Conservation (phyloP, 2,329 filamentous ascomycete species). For the Aspergillus glaucus region DNA sequence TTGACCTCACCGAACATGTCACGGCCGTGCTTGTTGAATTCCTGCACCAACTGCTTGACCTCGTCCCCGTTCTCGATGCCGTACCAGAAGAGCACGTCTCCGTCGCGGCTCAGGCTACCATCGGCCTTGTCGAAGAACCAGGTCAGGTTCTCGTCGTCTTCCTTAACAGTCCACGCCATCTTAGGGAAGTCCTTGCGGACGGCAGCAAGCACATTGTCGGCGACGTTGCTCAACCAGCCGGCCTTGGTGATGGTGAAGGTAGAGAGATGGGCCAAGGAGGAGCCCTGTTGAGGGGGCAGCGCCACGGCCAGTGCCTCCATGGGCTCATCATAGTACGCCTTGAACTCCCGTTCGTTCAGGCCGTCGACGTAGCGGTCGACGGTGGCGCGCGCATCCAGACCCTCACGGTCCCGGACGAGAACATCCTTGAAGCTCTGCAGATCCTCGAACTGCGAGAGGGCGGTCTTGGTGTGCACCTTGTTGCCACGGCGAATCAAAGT, state of each 20-base stretch:
- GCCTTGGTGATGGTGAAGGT: conserved; percentile 91
- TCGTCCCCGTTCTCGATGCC: conserved; percentile 76
- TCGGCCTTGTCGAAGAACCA: conserved; percentile 99
- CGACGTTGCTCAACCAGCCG: conserved; percentile 89
- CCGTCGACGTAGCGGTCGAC: conserved; percentile 82
- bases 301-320: conserved; percentile 92
- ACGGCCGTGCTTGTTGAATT: conserved; percentile 75
- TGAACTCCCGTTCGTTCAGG: conserved; percentile 71
- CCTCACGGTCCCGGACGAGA: conserved; percentile 72
- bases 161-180: conserved; percentile 93
- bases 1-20: conserved; percentile 87
- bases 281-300: conserved; percentile 62
- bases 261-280: conserved; percentile 71
- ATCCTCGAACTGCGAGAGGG: conserved; percentile 69
- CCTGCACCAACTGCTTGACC: conserved; percentile 73
- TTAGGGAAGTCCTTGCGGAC: conserved; percentile 91
- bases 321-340: conserved; percentile 87
- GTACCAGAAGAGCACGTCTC: conserved; percentile 95
- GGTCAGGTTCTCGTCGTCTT: conserved; percentile 90
- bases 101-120: conserved; percentile 77
- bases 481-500: conserved; percentile 88
- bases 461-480: conserved; percentile 70
- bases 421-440: conserved; percentile 72
- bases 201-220: conserved; percentile 88
- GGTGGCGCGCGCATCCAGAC: conserved; percentile 72